phyloP scores from a whole-genome alignment of 768 basidiomycete genomes.

The Panaeolus cyanescens region DNA sequence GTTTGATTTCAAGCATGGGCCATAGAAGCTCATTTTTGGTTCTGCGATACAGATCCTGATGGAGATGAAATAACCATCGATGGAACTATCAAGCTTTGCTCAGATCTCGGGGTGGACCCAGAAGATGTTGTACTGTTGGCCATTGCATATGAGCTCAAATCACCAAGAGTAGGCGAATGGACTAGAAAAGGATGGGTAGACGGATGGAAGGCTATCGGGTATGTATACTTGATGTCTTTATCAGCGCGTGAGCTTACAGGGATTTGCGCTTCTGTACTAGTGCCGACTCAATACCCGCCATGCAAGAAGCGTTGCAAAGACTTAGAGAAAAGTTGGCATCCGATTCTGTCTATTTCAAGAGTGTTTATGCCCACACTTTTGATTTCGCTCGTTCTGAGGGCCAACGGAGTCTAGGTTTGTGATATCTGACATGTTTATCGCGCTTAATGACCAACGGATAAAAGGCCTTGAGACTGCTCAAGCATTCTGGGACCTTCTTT shows the following conservation, averaged over 20 bases:
- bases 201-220: slow-evolving; percentile 80
- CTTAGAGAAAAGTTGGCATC: slow-evolving; percentile 62
- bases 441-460: neutral
- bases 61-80: slow-evolving; percentile 70
- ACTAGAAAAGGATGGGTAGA: slow-evolving; percentile 71
- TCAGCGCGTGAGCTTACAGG: neutral
- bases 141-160: slow-evolving; percentile 80
- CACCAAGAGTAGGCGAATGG: slow-evolving; percentile 75
- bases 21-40: neutral
- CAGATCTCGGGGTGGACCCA: slow-evolving; percentile 68
- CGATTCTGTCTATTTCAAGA: slow-evolving; percentile 70
- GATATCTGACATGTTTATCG: neutral
- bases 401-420: slow-evolving; percentile 77
- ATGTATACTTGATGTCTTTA: slow-evolving; percentile 25
- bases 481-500: slow-evolving; percentile 77
- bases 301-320: slow-evolving; percentile 56
- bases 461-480: slow-evolving; percentile 74
- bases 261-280: slow-evolving; percentile 42
- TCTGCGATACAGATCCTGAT: slow-evolving; percentile 46
- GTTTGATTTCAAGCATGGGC: neutral
- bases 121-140: slow-evolving; percentile 84
- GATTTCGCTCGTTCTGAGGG: slow-evolving; percentile 76
- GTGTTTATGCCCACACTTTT: slow-evolving; percentile 82
- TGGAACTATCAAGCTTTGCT: slow-evolving; percentile 78
- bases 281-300: slow-evolving; percentile 62